A percentile compares a stretch with the other conserved stretches of the same genome.
These are phyloP conservation scores for Trichoderma guizhouense DNA, from an alignment of 2,329 filamentous ascomycete genomes.

Conservation along the genomic window DNA sequence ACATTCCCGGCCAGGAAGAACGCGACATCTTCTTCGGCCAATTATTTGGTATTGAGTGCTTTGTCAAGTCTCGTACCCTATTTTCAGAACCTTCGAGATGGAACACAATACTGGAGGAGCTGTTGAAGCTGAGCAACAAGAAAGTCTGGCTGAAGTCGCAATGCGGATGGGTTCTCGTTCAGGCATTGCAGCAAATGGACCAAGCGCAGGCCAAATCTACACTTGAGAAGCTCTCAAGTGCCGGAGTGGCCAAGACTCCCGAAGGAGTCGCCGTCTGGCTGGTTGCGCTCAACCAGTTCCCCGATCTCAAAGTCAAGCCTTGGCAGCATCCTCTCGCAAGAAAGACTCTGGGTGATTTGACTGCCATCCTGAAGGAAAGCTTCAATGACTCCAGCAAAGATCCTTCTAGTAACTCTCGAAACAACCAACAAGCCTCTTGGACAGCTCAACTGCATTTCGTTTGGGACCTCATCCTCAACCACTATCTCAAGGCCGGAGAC, in stretches of 20 bases:
- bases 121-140: slow-evolving; percentile 72
- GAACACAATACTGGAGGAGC: slow-evolving; percentile 64
- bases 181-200: slow-evolving; percentile 63
- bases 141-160: slow-evolving; percentile 89
- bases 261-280: slow-evolving; percentile 92
- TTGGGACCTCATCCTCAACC: slow-evolving; percentile 73
- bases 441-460: slow-evolving; percentile 81
- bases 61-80: slow-evolving; percentile 74
- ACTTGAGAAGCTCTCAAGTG: slow-evolving; percentile 58
- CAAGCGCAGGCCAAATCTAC: slow-evolving; percentile 58
- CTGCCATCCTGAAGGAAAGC: slow-evolving; percentile 76
- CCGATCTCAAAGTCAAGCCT: slow-evolving; percentile 60
- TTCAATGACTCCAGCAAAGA: slow-evolving; percentile 52
- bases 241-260: slow-evolving; percentile 71
- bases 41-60: slow-evolving; percentile 81
- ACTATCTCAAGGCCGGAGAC: slow-evolving; percentile 42
- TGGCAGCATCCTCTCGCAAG: slow-evolving; percentile 76
- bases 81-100: slow-evolving; percentile 60
- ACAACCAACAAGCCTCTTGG: slow-evolving; percentile 67
- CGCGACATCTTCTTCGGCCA: slow-evolving; percentile 81
- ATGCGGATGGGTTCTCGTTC: slow-evolving; percentile 77
- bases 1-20: slow-evolving; percentile 67
- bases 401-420: slow-evolving; percentile 36
- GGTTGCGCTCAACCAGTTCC: slow-evolving; percentile 61
- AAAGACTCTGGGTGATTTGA: slow-evolving; percentile 65